Evolutionary conservation across 1,284 basidiomycete species (phyloP), one percentile per base, ranked within the genome.

Genomic region (Ceratobasidium sp.): DNA sequence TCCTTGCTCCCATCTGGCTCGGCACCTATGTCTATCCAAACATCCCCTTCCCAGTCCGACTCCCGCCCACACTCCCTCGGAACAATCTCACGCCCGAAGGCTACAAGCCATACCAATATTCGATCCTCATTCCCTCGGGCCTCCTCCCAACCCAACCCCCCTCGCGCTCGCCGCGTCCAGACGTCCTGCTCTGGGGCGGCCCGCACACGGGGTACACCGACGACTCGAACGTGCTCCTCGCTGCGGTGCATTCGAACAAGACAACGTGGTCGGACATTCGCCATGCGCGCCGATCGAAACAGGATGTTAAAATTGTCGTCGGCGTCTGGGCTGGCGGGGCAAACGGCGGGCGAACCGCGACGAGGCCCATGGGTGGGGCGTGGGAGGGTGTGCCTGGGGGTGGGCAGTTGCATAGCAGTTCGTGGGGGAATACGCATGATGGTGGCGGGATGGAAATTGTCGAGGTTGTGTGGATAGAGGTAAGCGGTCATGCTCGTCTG

Each of bases 1-100:
- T 75, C 32, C 78, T 75, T n/a, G 25, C 76, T 17, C 73, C 78
- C 34, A 49, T 71, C 40, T 68, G 43, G 49, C 59, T 79, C 13
- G 78, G 78, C 5, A 79, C 78, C 22, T 77, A 56, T 65, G 78
- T 79, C 11, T 79, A 75, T 51, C 78, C 78, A 17, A 77, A 78
- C 37, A 32, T 77, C 9, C 78, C 78, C 0, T 76, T 79, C 29
- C 78, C 78, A 1, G 25, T 78, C 15, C 56, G 61, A 17, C 56
- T 76, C 29, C 59, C 54, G 22, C 64, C 64, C 15, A 34, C 44
- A n/a, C 40, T 61, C 22, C 25, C 59, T 19, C 65, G 43, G 43
- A 61, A 51, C 25, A 70, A 76, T 37, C 62, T 74, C 13, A 51
- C 64, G 7, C 29, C 64, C 22, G 69, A 73, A 13, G 68, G 74